Evolutionary conservation across 148 eudicot genomes (phyloP).

Genomic region (Selenicereus undatus): DNA sequence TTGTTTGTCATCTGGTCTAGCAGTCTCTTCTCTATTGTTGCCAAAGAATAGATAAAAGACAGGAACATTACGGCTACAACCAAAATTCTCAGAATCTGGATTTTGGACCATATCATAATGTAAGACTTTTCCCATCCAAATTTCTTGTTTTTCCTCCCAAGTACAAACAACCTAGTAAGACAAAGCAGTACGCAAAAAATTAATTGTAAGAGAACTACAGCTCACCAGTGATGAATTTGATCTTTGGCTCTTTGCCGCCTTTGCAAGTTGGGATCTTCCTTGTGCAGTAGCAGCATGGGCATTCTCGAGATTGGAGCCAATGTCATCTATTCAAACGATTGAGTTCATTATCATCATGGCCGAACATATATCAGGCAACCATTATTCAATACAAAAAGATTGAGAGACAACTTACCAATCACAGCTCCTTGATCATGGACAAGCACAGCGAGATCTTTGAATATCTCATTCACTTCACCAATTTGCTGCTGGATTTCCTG

Average conservation of each 20-base stretch:
- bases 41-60: too few species aligned
- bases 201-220: conserved; percentile 11
- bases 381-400: conserved; percentile 1
- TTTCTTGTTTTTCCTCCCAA: neutral
- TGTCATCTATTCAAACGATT: conserved; percentile 53
- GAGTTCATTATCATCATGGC: neutral
- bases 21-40: too few species aligned
- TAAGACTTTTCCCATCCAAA: neutral
- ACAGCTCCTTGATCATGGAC: conserved; percentile 82
- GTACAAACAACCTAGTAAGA: neutral
- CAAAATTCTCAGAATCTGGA: neutral
- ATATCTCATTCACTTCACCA: conserved; percentile 82
- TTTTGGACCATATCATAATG: neutral
- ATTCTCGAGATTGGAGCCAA: conserved; percentile 72
- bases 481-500: conserved; percentile 80
- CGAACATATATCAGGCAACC: neutral
- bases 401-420: conserved; percentile 46
- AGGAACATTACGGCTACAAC: neutral
- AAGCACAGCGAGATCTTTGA: conserved; percentile 79
- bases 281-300: conserved; percentile 76
- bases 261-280: conserved; percentile 67
- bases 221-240: conserved; percentile 91
- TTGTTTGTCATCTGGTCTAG: too few species aligned
- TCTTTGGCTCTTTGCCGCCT: conserved; percentile 82
- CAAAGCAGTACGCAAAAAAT: too few species aligned